Evolutionary conservation across 169 alveolate species (phyloP).

Genomic region (Plasmodium berghei): DNA sequence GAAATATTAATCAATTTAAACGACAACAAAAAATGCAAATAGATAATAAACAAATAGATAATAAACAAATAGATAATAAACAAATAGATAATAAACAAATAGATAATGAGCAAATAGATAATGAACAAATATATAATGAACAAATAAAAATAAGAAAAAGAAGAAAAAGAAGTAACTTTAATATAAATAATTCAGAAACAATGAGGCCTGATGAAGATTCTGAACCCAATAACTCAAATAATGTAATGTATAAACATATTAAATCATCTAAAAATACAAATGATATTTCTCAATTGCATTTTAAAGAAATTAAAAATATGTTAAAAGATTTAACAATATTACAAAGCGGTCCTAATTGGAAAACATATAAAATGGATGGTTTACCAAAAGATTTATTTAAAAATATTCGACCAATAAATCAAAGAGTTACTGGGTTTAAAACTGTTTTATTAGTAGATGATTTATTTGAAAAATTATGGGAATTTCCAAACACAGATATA

Average conservation of each 20-base stretch:
- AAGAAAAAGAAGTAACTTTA: conserved; percentile 21
- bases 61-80: background rate
- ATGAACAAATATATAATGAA: background rate
- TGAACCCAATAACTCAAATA: conserved; percentile 9
- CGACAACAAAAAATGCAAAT: no score
- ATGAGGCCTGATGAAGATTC: conserved; percentile 9
- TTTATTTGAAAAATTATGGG: conserved; percentile 83
- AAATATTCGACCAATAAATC: conserved; percentile 81
- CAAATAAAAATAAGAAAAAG: conserved; percentile 7
- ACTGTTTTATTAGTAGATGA: conserved; percentile 80
- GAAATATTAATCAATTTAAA: no score
- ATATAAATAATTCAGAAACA: conserved; percentile 2
- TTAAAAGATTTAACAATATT: conserved; percentile 39
- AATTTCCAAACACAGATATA: conserved; percentile 80
- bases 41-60: background rate
- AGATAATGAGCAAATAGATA: background rate
- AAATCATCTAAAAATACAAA: conserved; percentile 9
- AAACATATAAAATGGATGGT: conserved; percentile 67
- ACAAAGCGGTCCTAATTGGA: conserved; percentile 72
- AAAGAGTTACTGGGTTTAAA: conserved; percentile 81
- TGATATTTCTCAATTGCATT: conserved; percentile 17
- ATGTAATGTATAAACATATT: conserved; percentile 18
- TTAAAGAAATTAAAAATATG: conserved; percentile 33
- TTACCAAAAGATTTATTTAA: conserved; percentile 53
- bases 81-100: background rate